Evolutionary conservation across 75 land plant genomes (phyloP).

Genomic region (Pinus tabuliformis): DNA sequence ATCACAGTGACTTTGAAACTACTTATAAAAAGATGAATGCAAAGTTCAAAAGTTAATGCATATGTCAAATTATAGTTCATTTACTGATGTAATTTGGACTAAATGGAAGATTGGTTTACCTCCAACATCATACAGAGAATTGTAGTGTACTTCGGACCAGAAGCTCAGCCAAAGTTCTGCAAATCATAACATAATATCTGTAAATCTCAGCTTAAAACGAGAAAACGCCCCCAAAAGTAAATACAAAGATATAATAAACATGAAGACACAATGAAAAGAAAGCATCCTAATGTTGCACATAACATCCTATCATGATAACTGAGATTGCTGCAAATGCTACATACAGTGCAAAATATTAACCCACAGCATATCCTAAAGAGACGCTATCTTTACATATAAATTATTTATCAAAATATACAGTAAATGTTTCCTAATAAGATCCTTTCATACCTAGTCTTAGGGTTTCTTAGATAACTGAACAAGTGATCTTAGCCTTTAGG

Average conservation of each 20-base stretch:
- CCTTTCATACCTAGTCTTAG: neutral
- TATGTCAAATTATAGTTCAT: neutral
- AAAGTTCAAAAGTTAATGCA: neutral
- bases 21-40: neutral
- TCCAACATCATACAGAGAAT: slow-evolving; percentile 61
- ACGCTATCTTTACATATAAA: too few relatives aligned
- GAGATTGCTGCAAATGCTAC: neutral
- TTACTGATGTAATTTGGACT: neutral
- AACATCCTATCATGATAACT: neutral
- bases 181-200: neutral
- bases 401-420: too few relatives aligned
- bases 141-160: slow-evolving; percentile 94
- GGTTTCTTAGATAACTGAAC: neutral
- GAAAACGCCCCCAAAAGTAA: too few relatives aligned
- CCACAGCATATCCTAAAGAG: too few relatives aligned
- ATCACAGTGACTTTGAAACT: neutral
- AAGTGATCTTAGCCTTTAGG: neutral
- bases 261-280: neutral
- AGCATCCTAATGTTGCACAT: neutral
- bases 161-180: slow-evolving; percentile 88
- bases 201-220: neutral
- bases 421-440: neutral
- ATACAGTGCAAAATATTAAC: neutral
- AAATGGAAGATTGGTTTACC: slow-evolving; percentile 20
- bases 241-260: too few relatives aligned